Conservation (phyloP, 257 asterid genomes). For the Solanum sejunctum region DNA sequence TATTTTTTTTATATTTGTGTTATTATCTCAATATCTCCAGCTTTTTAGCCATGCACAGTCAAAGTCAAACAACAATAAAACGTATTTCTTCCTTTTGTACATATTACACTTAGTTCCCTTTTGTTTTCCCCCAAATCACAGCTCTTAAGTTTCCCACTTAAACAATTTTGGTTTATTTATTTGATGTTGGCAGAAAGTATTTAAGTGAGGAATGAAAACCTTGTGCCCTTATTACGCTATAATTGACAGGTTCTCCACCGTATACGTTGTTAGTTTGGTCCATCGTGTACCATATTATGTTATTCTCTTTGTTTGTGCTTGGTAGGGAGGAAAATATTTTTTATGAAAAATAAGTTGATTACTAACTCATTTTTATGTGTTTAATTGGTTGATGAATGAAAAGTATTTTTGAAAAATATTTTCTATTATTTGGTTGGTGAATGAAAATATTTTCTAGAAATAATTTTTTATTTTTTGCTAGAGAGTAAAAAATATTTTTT, state of each 20-base stretch:
- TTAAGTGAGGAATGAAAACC: neutral
- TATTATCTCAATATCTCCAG: neutral
- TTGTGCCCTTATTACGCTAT: neutral
- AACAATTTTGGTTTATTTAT: neutral
- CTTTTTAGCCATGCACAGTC: neutral
- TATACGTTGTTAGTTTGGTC: neutral
- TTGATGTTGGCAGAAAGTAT: neutral
- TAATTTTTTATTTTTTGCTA: too few relatives aligned
- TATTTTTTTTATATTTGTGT: neutral
- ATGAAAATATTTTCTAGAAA: too few relatives aligned
- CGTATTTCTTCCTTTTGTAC: neutral
- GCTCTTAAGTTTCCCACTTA: neutral
- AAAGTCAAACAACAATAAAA: constrained; percentile 3
- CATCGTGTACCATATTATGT: neutral
- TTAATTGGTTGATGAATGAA: too few relatives aligned
- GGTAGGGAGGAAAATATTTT: too few relatives aligned
- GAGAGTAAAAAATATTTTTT: too few relatives aligned
- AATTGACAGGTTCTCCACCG: neutral
- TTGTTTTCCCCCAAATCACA: neutral
- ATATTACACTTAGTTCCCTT: neutral
- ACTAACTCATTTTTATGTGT: too few relatives aligned
- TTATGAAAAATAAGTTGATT: too few relatives aligned
- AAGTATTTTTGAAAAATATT: too few relatives aligned
- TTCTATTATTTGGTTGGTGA: too few relatives aligned
- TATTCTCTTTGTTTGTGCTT: too few relatives aligned